Base-by-base conservation (phyloP, 371 early-diverging fungal genomes). In the Funneliformis caledonium region DNA sequence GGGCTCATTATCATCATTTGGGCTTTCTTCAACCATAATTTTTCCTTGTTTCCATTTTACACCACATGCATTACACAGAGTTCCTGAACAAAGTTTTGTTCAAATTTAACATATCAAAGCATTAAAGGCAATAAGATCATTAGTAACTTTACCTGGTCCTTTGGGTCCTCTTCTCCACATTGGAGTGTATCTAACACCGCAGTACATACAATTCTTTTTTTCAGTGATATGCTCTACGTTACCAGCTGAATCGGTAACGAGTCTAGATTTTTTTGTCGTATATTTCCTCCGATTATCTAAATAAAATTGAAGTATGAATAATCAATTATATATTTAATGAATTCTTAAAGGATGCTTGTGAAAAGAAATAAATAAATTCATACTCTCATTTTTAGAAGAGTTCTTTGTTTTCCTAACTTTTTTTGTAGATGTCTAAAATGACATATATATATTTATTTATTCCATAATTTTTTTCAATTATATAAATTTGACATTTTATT, bases 81-180 rank as follows among this genome's bases (percentile, higher is more conserved):
- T 90, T 31, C 92, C 92, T 72, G 60, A 12, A 72, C 10, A 19
- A 42, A 7, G 26, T 22, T 11, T 26, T n/a, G 16, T n/a, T 37
- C 14, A 52, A 62, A 26, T 26, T 22, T 47, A 42, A 67, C 4
- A 64, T 50, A 61, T 19, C 14, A 26, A 75, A 10, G 16, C 7
- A 22, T 67, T 43, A 22, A 5, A 22, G 1, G 3, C 22, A 67
- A 19, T 4, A 37, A 72, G 14, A 56, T 6, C 56, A n/a, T 52
- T 0, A 19, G 19, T 7, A 37, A 37, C 37, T 73, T 59, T 80
- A 78, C 82, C 82, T 73, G 91, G 91, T 37, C 94, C 95, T 60
- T 88, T 88, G 0, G 95, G 95, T 5, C 96, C 96, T 74, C 95
- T 88, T 31, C 97, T 91, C 98, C 98, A 97, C 88, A 95, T 94